These are phyloP conservation scores for Phytophthora rubi DNA, from an alignment of 352 stramenopile species.

Conservation along the genomic window DNA sequence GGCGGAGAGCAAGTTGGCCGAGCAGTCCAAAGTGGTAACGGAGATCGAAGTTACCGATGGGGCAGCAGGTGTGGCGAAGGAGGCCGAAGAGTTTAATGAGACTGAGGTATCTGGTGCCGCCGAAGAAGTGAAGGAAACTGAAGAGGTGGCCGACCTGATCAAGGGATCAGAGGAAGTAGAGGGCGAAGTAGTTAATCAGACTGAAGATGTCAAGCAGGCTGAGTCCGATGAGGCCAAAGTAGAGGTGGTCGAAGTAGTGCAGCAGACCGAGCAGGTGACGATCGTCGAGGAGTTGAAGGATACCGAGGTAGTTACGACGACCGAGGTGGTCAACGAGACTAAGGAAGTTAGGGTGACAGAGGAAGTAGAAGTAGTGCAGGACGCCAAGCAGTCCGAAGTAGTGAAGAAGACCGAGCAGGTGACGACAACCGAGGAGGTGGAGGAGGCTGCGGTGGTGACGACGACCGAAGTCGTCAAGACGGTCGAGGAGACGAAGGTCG, in stretches of 20 bases:
- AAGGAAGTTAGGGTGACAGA: slow-evolving; percentile 5
- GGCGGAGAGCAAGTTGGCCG: neutral
- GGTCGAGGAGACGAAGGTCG: neutral
- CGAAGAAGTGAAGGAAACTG: neutral
- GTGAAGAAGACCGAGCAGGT: neutral
- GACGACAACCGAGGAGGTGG: slow-evolving; percentile 1
- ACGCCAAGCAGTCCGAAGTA: neutral
- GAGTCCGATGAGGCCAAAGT: neutral
- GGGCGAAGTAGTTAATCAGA: neutral
- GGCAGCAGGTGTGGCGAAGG: neutral
- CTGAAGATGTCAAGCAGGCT: neutral
- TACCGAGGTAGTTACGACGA: slow-evolving; percentile 3
- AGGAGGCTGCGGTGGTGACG: neutral
- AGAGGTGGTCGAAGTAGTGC: slow-evolving; percentile 13
- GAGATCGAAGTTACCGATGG: neutral
- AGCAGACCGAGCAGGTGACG: slow-evolving; percentile 13
- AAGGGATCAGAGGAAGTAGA: neutral
- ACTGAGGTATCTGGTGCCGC: no score
- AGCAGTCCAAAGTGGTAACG: neutral
- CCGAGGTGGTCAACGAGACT: slow-evolving; percentile 5
- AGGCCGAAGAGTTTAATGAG: no score
- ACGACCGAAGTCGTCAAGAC: neutral
- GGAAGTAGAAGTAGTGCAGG: neutral
- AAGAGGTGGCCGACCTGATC: neutral
- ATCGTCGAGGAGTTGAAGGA: slow-evolving; percentile 6